phyloP scores from a whole-genome alignment of 805 yeast species.

The Aciculoconidium aculeatum region DNA sequence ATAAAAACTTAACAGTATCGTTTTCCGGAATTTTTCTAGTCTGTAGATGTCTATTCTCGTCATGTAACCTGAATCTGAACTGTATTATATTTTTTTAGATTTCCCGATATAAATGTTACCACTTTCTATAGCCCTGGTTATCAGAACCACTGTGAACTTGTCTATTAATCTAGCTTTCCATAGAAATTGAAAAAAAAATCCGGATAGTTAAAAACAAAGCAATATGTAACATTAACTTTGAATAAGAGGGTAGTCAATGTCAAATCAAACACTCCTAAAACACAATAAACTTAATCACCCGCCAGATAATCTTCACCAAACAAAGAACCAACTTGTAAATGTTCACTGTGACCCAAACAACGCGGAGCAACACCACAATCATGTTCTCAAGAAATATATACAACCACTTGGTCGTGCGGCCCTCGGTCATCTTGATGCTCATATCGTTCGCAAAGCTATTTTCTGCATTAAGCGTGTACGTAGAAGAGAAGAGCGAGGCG shows the following conservation, averaged over 20 bases:
- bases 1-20: too few species aligned
- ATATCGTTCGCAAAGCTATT: conserved; percentile 14
- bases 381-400: conserved; percentile 46
- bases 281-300: conserved; percentile 6
- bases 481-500: conserved; percentile 20
- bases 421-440: conserved; percentile 15
- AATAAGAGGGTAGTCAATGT: too few species aligned
- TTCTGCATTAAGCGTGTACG: conserved; percentile 10
- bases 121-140: neutral
- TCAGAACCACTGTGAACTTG: neutral
- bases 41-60: too few species aligned
- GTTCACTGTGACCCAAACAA: conserved; percentile 54
- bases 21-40: too few species aligned
- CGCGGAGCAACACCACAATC: conserved; percentile 47
- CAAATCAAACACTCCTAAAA: conserved; percentile 1
- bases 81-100: too few species aligned
- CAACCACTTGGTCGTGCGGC: conserved; percentile 29
- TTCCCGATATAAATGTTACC: too few species aligned
- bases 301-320: conserved; percentile 13
- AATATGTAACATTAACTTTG: too few species aligned
- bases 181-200: too few species aligned
- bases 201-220: too few species aligned
- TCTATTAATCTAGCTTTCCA: neutral
- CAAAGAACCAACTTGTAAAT: conserved; percentile 32
- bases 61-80: too few species aligned